Conservation (phyloP, 2,329 filamentous ascomycete genomes). For the Tolypocladium ovalisporum region DNA sequence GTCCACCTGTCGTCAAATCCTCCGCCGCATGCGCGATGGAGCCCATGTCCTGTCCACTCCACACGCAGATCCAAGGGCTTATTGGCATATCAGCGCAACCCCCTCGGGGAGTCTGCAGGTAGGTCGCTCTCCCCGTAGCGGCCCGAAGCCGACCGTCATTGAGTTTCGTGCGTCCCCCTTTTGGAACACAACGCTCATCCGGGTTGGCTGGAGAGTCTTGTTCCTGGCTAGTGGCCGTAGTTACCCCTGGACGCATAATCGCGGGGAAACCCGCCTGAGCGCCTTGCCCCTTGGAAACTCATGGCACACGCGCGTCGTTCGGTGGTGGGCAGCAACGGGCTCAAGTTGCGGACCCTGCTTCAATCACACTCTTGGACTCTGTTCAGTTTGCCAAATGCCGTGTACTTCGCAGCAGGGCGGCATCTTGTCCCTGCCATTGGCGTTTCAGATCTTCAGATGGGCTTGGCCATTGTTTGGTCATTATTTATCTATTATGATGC, state of each 20-base stretch:
- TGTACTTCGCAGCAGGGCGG: background rate
- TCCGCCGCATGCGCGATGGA: background rate
- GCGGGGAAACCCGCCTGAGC: background rate
- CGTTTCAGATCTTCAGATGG: background rate
- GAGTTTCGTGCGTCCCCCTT: background rate
- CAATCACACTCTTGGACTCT: background rate
- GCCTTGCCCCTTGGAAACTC: background rate
- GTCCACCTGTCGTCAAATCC: background rate
- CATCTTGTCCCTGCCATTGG: background rate
- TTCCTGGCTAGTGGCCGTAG: no score
- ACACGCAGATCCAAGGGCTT: background rate
- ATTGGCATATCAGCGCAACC: no score
- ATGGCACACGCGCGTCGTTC: no score
- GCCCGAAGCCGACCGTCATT: background rate
- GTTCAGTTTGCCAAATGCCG: no score
- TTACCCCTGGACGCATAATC: background rate
- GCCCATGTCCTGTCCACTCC: background rate
- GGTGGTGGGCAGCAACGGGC: background rate
- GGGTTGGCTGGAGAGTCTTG: background rate
- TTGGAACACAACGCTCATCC: background rate
- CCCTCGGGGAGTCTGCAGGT: no score
- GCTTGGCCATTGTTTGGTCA: background rate
- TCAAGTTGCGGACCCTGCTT: background rate
- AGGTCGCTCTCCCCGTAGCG: background rate
- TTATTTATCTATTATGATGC: background rate